Conservation (phyloP, 2,329 filamentous ascomycete species). For the Beauveria pseudobassiana region DNA sequence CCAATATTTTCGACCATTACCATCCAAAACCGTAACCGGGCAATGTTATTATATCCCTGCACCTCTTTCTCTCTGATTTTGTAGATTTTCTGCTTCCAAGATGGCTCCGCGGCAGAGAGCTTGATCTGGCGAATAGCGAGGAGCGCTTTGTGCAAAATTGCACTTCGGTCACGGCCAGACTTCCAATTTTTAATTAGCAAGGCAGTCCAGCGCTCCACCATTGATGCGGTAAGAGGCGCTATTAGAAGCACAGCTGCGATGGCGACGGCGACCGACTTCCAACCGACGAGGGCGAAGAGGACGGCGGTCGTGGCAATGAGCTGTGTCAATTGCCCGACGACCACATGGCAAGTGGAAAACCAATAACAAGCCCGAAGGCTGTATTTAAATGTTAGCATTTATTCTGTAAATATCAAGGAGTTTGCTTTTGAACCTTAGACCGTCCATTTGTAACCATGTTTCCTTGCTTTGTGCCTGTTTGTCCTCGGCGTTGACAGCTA, state of each 20-base stretch:
- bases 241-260: not conserved
- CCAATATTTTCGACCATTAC: slow-evolving; percentile 3
- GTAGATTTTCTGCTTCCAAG: slow-evolving; percentile 9
- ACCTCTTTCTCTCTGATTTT: slow-evolving; percentile 7
- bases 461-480: not conserved
- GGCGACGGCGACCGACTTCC: not conserved
- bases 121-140: slow-evolving; percentile 13
- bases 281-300: not conserved
- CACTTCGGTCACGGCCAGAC: not conserved
- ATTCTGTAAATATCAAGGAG: no score
- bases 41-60: not conserved
- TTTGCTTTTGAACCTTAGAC: not conserved
- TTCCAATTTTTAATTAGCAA: not conserved
- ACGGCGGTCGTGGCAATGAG: not conserved
- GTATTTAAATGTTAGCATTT: not conserved
- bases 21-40: not conserved
- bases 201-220: not conserved
- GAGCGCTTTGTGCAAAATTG: not conserved
- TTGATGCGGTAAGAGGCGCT: not conserved
- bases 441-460: not conserved
- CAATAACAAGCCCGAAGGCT: not conserved
- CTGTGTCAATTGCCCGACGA: not conserved
- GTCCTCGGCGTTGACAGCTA: not conserved
- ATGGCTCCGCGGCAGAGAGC: slow-evolving; percentile 11
- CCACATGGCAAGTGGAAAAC: not conserved